Base-by-base conservation (phyloP, 1,284 basidiomycete genomes). In the Apiotrichum gracile region DNA sequence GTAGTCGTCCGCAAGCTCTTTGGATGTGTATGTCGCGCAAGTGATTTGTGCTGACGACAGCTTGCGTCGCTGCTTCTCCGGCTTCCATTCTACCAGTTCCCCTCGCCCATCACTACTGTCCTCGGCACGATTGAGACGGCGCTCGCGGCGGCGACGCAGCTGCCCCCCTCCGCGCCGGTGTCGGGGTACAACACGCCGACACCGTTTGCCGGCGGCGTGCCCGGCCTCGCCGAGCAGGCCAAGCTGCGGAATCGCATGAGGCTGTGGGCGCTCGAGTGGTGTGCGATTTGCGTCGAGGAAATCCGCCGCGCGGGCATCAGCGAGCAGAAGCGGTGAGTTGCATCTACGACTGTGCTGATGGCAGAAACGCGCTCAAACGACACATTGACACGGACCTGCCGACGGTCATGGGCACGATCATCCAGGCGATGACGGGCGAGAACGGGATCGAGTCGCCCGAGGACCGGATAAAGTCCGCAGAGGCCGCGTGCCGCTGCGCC, bases 221-320 rank as follows among this genome's bases (percentile, higher is more conserved):
- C 29, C n/a, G 43, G 33, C 9, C 29, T 47, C 21, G 33, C 42
- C 29, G 61, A 63, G 17, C 55, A 49, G 22, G 56, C 52, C 34
- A 47, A 52, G 24, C n/a, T 67, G 19, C 49, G 61, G 8, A 60
- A 61, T 49, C 61, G 56, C 37, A 60, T 65, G 50, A 61, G 66
- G n/a, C 54, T 70, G 26, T 64, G 69, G 63, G 63, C 65, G n/a
- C 79, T 90, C 40, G 87, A 91, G 61, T 90, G 90, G 73, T 77
- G 90, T 26, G 79, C 83, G n/a, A 91, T 91, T 52, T 85, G 82
- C 0, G 86, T 87, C 1, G 88, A 92, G 66, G 90, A 93, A 67
- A 79, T 88, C 14, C 78, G 80, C 16, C 80, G 81, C 31, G 85
- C 87, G 7, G 87, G 88, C 69, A 73, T 93, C 49, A 71, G 88